These are phyloP conservation scores for Sicyos edulis DNA, from an alignment of 306 rosid species.

Conservation along the genomic window DNA sequence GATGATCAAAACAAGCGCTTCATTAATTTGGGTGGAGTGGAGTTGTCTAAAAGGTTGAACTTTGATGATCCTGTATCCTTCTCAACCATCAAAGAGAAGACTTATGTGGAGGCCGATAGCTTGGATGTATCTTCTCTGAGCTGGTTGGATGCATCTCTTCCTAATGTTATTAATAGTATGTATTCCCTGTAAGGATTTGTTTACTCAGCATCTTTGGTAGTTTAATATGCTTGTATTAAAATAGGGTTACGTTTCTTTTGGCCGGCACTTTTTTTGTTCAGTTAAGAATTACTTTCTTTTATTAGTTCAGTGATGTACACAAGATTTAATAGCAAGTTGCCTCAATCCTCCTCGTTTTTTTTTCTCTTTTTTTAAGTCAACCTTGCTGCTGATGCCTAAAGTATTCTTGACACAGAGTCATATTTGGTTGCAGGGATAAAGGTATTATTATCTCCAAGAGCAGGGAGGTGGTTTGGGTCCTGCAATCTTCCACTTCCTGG, in stretches of 20 bases:
- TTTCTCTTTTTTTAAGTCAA: not conserved
- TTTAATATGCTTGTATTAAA: not conserved
- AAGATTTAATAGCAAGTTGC: not conserved
- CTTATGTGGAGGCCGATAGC: slow-evolving; percentile 31
- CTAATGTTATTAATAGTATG: slow-evolving; percentile 73
- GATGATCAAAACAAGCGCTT: slow-evolving; percentile 36
- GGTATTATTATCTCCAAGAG: slow-evolving; percentile 62
- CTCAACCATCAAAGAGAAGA: slow-evolving; percentile 44
- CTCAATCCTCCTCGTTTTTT: not conserved
- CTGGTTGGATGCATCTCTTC: slow-evolving; percentile 65
- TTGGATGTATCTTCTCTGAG: slow-evolving; percentile 63
- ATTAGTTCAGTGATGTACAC: not conserved
- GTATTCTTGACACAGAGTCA: not conserved
- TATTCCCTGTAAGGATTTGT: slow-evolving; percentile 28
- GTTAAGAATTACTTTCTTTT: slow-evolving; percentile 6
- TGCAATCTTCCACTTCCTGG: slow-evolving; percentile 77
- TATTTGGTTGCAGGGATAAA: slow-evolving; percentile 50
- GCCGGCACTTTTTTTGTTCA: slow-evolving; percentile 2
- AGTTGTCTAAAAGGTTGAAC: slow-evolving; percentile 43
- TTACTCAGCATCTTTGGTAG: not conserved
- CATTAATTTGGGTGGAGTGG: slow-evolving; percentile 33
- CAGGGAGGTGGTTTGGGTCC: slow-evolving; percentile 71
- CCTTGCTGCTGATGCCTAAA: not conserved
- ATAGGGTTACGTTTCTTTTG: slow-evolving; percentile 6
- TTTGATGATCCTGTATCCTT: slow-evolving; percentile 56